A percentile compares a stretch with the other conserved stretches of the same genome.
These are phyloP conservation scores for Coniochaeta sp. DNA, from an alignment of 2,329 filamentous ascomycete species.

Conservation along the genomic window DNA sequence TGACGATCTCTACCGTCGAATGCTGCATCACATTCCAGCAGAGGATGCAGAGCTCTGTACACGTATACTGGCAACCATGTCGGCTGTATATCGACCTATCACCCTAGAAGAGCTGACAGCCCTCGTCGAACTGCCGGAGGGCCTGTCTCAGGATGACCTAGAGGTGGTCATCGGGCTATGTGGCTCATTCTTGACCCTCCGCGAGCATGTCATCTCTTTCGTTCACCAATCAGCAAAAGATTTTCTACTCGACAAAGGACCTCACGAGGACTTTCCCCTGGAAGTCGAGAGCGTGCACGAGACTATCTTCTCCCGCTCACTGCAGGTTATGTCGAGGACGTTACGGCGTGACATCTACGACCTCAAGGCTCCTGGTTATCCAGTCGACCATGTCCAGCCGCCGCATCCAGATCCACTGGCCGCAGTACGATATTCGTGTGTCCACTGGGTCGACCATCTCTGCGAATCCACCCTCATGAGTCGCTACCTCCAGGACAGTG, in stretches of 20 bases:
- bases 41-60: slow-evolving; percentile 6
- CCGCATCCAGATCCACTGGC: slow-evolving; percentile 18
- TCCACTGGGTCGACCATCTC: slow-evolving; percentile 20
- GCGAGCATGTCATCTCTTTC: slow-evolving; percentile 2
- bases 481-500: neutral
- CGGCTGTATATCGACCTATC: slow-evolving; percentile 5
- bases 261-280: slow-evolving; percentile 6
- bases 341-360: slow-evolving; percentile 19
- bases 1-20: slow-evolving; percentile 6
- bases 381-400: slow-evolving; percentile 11
- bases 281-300: slow-evolving; percentile 5
- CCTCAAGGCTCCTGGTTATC: slow-evolving; percentile 9
- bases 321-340: slow-evolving; percentile 8
- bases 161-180: slow-evolving; percentile 6
- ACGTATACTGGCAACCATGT: slow-evolving; percentile 6
- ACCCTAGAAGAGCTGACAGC: slow-evolving; percentile 2
- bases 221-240: slow-evolving; percentile 10
- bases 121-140: slow-evolving; percentile 5
- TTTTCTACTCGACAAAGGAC: slow-evolving; percentile 5
- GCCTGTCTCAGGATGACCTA: neutral
- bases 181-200: slow-evolving; percentile 7
- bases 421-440: slow-evolving; percentile 17
- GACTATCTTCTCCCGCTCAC: slow-evolving; percentile 7
- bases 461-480: neutral
- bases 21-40: slow-evolving; percentile 6